Base-by-base conservation (phyloP, 1,139 yeast genomes). In the Kodamaea derodonti region DNA sequence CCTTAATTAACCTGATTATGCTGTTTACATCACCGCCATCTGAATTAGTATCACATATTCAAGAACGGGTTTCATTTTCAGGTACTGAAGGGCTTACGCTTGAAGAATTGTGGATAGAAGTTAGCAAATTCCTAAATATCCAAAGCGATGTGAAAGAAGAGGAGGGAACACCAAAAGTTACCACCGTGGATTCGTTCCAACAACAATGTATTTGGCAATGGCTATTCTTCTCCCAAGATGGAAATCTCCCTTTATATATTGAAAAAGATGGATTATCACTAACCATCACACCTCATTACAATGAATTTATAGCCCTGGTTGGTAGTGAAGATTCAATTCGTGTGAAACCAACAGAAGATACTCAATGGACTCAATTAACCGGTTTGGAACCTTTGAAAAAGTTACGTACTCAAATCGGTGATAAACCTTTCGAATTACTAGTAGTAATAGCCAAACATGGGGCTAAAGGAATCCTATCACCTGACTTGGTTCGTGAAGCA, bases 391-490 rank as follows among this genome's bases (percentile, higher is more conserved):
- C 56, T 23, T 58, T 65, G 27, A 61, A 60, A 40, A 54, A 58
- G 32, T 45, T 60, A 11, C 56, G 54, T 34, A 39, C 54, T 13
- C 61, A 58, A 30, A 40, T 69, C 30, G 75, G 75, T 1, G 74
- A 66, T 10, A 56, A 54, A 35, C 72, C 74, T 1, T 68, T 65
- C 37, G 65, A 65, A 40, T 52, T 69, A 27, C 43, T 69, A 14
- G 60, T 68, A 45, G 74, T 65, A 30, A 66, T 83, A 34, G 84
- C 87, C 0, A 72, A 68, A 40, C 53, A 72, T 27, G 79, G 78
- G 15, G 58, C 65, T 0, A 47, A 54, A 2, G 92, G 92, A 9
- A 72, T 81, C 10, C 68, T 73, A 38, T 73, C 88, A 0, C 63
- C 77, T 22, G 77, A 75, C 20, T 58, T 83, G 39, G 72, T 78